phyloP scores from a whole-genome alignment of 371 early-diverging fungal genomes.

The Lichtheimia corymbifera region DNA sequence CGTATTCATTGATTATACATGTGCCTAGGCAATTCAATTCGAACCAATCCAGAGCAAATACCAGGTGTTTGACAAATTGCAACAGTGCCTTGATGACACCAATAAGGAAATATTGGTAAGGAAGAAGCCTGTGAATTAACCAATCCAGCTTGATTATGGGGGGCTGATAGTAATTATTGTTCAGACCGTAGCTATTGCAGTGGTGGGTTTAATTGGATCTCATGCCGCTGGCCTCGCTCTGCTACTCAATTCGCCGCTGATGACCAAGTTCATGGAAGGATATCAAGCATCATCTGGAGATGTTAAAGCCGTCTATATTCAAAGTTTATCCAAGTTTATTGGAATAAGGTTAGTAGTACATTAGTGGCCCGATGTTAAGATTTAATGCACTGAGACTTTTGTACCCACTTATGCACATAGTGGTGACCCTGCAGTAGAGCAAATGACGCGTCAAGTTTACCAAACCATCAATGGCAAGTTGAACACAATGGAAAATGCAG shows the following conservation, averaged over 20 bases:
- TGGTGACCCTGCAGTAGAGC: slow-evolving; percentile 25
- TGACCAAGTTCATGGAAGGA: slow-evolving; percentile 19
- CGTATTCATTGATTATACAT: neutral
- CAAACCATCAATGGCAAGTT: slow-evolving; percentile 27
- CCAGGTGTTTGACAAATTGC: slow-evolving; percentile 27
- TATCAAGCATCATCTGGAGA: slow-evolving; percentile 32
- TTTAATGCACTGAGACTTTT: neutral
- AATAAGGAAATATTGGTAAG: slow-evolving; percentile 42
- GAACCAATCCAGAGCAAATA: slow-evolving; percentile 28
- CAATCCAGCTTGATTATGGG: too few relatives aligned
- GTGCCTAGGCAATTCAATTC: slow-evolving; percentile 26
- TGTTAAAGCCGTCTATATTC: slow-evolving; percentile 35
- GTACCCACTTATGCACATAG: neutral
- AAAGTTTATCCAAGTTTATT: slow-evolving; percentile 43
- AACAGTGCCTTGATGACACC: slow-evolving; percentile 23
- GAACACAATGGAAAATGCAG: neutral
- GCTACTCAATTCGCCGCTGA: slow-evolving; percentile 15
- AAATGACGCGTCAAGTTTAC: slow-evolving; percentile 29
- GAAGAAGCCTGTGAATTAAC: neutral
- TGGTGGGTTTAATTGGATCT: slow-evolving; percentile 44
- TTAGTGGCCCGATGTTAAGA: too few relatives aligned
- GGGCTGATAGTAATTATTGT: neutral
- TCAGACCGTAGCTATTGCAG: slow-evolving; percentile 37
- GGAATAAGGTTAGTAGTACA: slow-evolving; percentile 33
- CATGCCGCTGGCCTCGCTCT: slow-evolving; percentile 27